Evolutionary conservation across 129 eudicot genomes (phyloP), one percentile per base, ranked within the genome.

Genomic region (Escallonia rubra): DNA sequence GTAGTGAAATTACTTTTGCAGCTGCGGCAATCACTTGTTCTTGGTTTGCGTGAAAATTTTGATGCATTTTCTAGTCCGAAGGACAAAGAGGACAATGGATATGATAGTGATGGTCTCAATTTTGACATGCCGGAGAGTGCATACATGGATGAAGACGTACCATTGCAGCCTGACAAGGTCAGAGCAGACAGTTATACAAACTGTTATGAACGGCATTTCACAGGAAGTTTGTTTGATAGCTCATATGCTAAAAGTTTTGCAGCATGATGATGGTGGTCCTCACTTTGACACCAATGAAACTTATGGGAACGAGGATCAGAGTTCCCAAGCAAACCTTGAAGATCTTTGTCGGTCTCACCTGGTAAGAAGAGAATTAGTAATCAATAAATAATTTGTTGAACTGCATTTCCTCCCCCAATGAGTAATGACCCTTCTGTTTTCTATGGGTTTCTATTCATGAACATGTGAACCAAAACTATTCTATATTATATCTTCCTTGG

Each of bases 341-440:
- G 99, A 93, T 66, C 91, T 93, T 62, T 93, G 99, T 43, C 84
- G 88, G 42, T 81, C 95, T 47, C 96, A 86, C 85, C 57, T 89
- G 86, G 96, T 93, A 78, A 74, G 83, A 50, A 57, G 45, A 44
- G 7, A 40, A 34, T 57, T 65, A 23, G 23, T 52, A 45, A 9
- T 51, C 11, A 52, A 57, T 16, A 39, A 34, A 8, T 41, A 45
- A 38, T 6, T 44, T 63, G 67, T 39, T 4, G 54, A 63, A 69
- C 6, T 69, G 13, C 54, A 43, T 55, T 34, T 44, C 41, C 23
- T 63, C 44, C 4, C 40, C 6, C 15, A 42, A 2, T 2, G 13
- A 4, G 48, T 5, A 3, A 8, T 43, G 9, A 3, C 40, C 34
- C 57, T 34, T 5, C 47, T 45, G 55, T 57, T 44, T 23, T 23